Base-by-base conservation (phyloP, 1,139 yeast genomes). In the Geotrichum carabidarum region DNA sequence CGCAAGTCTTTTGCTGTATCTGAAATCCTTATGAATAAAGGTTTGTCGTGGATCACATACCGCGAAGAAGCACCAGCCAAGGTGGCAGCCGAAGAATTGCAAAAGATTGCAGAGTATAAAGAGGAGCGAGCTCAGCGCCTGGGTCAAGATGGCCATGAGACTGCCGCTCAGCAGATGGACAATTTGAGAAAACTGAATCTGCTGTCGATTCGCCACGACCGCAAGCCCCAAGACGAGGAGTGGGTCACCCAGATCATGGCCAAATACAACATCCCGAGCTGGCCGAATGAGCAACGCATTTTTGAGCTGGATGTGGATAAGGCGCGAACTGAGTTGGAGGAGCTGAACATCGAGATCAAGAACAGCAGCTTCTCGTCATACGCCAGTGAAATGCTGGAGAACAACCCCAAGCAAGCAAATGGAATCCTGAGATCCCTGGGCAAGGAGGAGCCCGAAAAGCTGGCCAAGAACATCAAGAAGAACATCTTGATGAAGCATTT, bases 1-100 rank as follows among this genome's bases (percentile, higher is more conserved):
- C 77, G 85, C 60, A 93, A 93, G 71, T 81, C 80, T 56, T 93
- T 93, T 75, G 93, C 97, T n/a, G 83, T 93, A 58, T 96, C 97
- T 2, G 97, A 93, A 68, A 87, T 93, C 67, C 82, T 89, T 74
- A 83, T 79, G 68, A 84, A 88, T 67, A 83, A 86, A 72, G 97
- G 97, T 79, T 91, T 89, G 64, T 93, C 89, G 69, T 89, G 93
- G 77, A 93, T 88, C 46, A 74, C 79, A 62, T 90, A 86, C 72
- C 87, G 86, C 67, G 75, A 78, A 46, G 80, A 84, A 64, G 95
- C 96, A 48, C 85, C 83, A 62, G 73, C 73, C 52, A 77, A 78
- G 62, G 91, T 89, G 36, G 73, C 76, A 2, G 65, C 71, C 37
- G 93, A 88, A 65, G 93, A 86, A 67, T 72, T 75, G 47, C 69